phyloP scores from a whole-genome alignment of 2,329 filamentous ascomycete genomes.

The Zasmidium citrigriseum region DNA sequence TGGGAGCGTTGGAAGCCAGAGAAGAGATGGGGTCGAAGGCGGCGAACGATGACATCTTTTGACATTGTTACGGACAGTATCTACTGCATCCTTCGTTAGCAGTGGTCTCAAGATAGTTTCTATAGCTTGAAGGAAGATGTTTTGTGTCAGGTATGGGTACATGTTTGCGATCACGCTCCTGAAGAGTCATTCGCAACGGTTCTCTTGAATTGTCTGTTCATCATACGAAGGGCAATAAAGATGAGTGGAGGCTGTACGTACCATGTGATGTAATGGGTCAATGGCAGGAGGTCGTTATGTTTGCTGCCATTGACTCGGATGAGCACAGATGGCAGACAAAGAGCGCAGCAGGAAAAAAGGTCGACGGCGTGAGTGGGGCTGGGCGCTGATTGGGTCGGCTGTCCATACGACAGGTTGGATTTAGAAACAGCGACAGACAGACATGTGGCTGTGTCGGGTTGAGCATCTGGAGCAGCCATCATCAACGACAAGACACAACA shows the following conservation, averaged over 20 bases:
- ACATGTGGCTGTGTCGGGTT: neutral
- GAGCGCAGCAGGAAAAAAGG: neutral
- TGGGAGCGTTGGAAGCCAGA: constrained; percentile 31
- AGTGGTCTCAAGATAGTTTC: neutral
- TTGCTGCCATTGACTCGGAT: neutral
- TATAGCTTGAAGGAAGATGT: neutral
- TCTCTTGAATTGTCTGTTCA: constrained; percentile 47
- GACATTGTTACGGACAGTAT: constrained; percentile 26
- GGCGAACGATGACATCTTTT: constrained; percentile 47
- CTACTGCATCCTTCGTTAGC: constrained; percentile 22
- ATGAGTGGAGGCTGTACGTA: constrained; percentile 1
- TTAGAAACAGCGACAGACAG: too few relatives aligned
- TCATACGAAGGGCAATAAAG: constrained; percentile 13
- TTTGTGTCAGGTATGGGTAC: constrained; percentile 28
- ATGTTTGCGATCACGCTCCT: constrained; percentile 54
- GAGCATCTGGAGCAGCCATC: neutral
- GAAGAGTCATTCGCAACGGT: constrained; percentile 68
- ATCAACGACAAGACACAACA: too few relatives aligned
- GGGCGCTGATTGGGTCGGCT: neutral
- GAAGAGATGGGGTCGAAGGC: constrained; percentile 58
- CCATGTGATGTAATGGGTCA: constrained; percentile 5
- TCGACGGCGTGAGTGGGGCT: neutral
- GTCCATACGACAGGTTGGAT: neutral
- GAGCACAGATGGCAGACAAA: neutral
- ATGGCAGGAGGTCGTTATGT: neutral